These are phyloP conservation scores for Cystobasidium pallidum DNA, from an alignment of 1,284 basidiomycete genomes.

Conservation along the genomic window DNA sequence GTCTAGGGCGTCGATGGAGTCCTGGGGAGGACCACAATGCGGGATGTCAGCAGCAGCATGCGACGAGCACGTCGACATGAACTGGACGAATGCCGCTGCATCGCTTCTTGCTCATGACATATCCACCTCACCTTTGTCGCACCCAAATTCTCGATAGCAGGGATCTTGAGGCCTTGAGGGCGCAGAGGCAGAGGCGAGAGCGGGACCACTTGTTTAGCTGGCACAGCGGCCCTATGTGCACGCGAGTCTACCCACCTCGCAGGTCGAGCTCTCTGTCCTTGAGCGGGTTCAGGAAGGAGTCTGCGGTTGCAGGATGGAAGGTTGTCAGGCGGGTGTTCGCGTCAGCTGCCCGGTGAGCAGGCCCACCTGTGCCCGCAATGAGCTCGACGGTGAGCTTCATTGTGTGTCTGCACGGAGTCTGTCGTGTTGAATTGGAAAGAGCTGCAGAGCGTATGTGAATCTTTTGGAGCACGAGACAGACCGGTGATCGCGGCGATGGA, in stretches of 20 bases:
- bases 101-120: not conserved
- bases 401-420: not conserved
- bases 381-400: slow-evolving; percentile 49
- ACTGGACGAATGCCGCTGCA: no score
- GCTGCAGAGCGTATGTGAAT: not conserved
- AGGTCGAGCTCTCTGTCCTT: slow-evolving; percentile 95
- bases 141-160: slow-evolving; percentile 98
- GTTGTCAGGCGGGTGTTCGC: not conserved
- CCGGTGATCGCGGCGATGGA: slow-evolving; percentile 3
- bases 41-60: not conserved
- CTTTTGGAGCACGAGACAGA: slow-evolving; percentile 7
- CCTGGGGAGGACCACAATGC: slow-evolving; percentile 30
- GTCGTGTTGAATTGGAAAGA: not conserved
- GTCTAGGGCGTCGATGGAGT: slow-evolving; percentile 77
- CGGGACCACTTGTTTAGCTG: slow-evolving; percentile 7
- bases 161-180: slow-evolving; percentile 85
- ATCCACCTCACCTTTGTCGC: slow-evolving; percentile 72
- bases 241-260: slow-evolving; percentile 67
- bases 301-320: slow-evolving; percentile 7
- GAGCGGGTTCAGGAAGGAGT: slow-evolving; percentile 78
- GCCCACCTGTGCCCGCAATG: slow-evolving; percentile 39
- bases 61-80: no score
- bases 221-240: slow-evolving; percentile 9
- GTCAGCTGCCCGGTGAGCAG: not conserved
- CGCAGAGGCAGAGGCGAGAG: not conserved